Conservation (phyloP, 345 rosid genomes). For the Citrus hindsii region DNA sequence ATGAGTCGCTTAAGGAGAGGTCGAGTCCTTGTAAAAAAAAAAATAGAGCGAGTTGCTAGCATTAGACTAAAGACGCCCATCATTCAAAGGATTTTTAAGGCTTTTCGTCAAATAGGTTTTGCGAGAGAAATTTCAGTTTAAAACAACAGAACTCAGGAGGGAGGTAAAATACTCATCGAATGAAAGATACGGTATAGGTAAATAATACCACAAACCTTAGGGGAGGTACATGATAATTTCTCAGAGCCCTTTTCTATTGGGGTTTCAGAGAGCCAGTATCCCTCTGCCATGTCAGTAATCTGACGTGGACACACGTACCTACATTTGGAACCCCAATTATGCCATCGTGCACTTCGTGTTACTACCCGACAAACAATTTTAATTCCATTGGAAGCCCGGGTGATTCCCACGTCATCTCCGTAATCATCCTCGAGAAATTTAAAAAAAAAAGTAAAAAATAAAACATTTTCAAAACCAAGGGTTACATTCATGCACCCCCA, state of each 20-base stretch:
- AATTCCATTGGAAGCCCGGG: neutral
- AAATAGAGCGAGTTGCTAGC: no score
- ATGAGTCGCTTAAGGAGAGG: no score
- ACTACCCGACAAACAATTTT: slow-evolving; percentile 10
- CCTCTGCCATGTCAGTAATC: neutral
- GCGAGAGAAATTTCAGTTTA: no score
- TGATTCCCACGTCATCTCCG: slow-evolving; percentile 31
- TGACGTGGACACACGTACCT: neutral
- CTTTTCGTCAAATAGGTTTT: no score
- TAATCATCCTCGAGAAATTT: neutral
- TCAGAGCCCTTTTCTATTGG: neutral
- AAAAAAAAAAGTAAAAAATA: neutral
- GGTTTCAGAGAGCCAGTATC: neutral
- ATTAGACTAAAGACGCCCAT: no score
- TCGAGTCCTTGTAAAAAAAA: no score
- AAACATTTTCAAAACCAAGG: neutral
- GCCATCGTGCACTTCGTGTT: slow-evolving; percentile 16
- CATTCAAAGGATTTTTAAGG: no score
- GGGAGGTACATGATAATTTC: neutral
- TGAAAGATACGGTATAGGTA: neutral
- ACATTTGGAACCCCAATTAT: neutral
- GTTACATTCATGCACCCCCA: neutral
- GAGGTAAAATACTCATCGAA: neutral
- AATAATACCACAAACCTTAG: neutral
- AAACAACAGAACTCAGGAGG: neutral